phyloP scores from a whole-genome alignment of 129 eudicot species.

The Chrysanthemum makinoi region DNA sequence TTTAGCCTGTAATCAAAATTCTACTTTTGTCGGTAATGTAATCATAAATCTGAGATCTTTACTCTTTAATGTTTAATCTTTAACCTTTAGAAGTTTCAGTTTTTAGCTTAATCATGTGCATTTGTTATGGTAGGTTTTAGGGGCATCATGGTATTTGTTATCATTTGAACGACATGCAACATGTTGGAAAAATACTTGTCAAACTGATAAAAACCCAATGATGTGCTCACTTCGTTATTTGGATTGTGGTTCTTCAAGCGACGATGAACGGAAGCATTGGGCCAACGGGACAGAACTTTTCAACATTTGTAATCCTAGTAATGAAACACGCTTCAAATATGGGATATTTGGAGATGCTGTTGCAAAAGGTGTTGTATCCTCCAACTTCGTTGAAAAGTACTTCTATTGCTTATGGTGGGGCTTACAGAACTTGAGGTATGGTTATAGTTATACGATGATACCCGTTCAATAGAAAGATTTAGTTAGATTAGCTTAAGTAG shows the following conservation, averaged over 20 bases:
- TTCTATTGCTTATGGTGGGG: conserved; percentile 99
- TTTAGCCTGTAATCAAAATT: no score
- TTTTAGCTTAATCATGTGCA: conserved; percentile 22
- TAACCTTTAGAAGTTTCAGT: neutral
- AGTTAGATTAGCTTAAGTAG: conserved; percentile 6
- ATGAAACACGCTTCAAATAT: conserved; percentile 40
- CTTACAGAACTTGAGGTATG: conserved; percentile 77
- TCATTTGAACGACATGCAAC: conserved; percentile 79
- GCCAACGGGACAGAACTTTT: conserved; percentile 53
- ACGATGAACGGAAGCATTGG: conserved; percentile 53
- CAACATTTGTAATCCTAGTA: conserved; percentile 48
- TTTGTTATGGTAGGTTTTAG: conserved; percentile 61
- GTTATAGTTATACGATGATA: neutral
- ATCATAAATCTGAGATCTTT: neutral
- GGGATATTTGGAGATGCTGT: conserved; percentile 83
- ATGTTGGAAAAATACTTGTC: conserved; percentile 80
- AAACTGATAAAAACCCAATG: conserved; percentile 26
- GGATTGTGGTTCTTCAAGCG: conserved; percentile 61
- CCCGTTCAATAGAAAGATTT: neutral
- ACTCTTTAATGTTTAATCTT: neutral
- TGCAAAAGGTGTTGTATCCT: conserved; percentile 58
- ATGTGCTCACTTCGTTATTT: conserved; percentile 55
- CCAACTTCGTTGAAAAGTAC: conserved; percentile 65
- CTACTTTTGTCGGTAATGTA: no score
- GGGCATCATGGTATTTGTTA: conserved; percentile 86